Evolutionary conservation across 306 rosid genomes (phyloP), one percentile per base, ranked within the genome.

Genomic region (Vicia faba): DNA sequence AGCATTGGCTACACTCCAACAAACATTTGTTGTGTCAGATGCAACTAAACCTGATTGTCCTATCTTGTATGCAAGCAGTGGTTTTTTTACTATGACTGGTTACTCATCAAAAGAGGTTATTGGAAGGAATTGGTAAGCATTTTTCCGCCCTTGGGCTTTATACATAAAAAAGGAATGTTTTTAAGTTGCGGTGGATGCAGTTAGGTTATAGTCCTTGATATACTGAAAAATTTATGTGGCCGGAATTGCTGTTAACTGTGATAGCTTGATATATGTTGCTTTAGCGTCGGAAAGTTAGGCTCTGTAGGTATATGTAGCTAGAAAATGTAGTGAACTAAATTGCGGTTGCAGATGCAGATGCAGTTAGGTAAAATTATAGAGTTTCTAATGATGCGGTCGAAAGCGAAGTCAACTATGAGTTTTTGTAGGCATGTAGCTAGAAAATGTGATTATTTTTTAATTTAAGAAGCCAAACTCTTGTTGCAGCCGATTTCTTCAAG

Each of bases 401-500:
- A 25, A 54, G 25, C 25, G 35, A 6, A 44, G 49, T 44, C 5
- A 43, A 43, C 14, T 13, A 2, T 11, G 61, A 12, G n/a, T 19
- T 11, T 50, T 50, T 19, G 14, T 19, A 10, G 31, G 29, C 3
- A 26, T 26, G 23, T 31, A 44, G 57, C 51, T 54, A 55, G 59
- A 50, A 53, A 11, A 56, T 15, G 33, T 67, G 12, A 58, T 67
- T 65, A 20, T 23, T 41, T 18, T 65, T 60, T 48, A 19, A 73
- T 62, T 39, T 49, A 57, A 55, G 29, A 48, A 40, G 53, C 7
- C 12, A 3, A 38, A 75, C 64, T 79, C 15, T 75, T 67, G 73
- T 70, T 78, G 83, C 88, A 92, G 98, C 73, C 98, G 98, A 62
- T 93, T 93, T 88, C 98, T 93, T 70, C 98, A 93, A 72, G 98